phyloP scores from a whole-genome alignment of 257 asterid genomes.

The Ocimum tenuiflorum region DNA sequence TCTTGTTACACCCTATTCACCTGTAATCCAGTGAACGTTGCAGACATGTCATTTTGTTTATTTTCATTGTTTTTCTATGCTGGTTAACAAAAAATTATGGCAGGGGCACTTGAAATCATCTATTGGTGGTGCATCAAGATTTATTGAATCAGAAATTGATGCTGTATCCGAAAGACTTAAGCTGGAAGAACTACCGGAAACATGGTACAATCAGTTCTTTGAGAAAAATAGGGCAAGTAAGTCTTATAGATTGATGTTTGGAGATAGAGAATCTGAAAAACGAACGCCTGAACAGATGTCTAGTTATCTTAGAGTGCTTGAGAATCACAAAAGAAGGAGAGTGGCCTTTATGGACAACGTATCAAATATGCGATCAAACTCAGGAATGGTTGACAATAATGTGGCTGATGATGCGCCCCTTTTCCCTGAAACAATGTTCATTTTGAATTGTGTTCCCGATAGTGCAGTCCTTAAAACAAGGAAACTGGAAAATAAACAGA shows the following conservation, averaged over 20 bases:
- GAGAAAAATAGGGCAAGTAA: slow-evolving; percentile 63
- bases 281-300: slow-evolving; percentile 91
- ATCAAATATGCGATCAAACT: slow-evolving; percentile 38
- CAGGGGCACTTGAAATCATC: slow-evolving; percentile 51
- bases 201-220: slow-evolving; percentile 79
- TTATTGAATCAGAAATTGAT: slow-evolving; percentile 56
- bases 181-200: slow-evolving; percentile 74
- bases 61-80: background rate
- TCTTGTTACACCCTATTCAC: slow-evolving; percentile 12
- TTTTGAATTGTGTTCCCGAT: slow-evolving; percentile 85
- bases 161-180: slow-evolving; percentile 48
- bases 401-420: slow-evolving; percentile 48
- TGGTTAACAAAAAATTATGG: background rate
- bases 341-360: slow-evolving; percentile 49
- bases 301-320: slow-evolving; percentile 65
- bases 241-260: slow-evolving; percentile 58
- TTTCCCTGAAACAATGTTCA: slow-evolving; percentile 86
- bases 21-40: background rate
- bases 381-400: slow-evolving; percentile 32
- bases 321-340: slow-evolving; percentile 81
- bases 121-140: slow-evolving; percentile 54
- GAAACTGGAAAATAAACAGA: slow-evolving; percentile 34
- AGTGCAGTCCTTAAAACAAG: slow-evolving; percentile 48
- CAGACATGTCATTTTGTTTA: background rate
- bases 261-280: slow-evolving; percentile 71